phyloP scores from a whole-genome alignment of 2,329 filamentous ascomycete species.

The Cercospora sp. region DNA sequence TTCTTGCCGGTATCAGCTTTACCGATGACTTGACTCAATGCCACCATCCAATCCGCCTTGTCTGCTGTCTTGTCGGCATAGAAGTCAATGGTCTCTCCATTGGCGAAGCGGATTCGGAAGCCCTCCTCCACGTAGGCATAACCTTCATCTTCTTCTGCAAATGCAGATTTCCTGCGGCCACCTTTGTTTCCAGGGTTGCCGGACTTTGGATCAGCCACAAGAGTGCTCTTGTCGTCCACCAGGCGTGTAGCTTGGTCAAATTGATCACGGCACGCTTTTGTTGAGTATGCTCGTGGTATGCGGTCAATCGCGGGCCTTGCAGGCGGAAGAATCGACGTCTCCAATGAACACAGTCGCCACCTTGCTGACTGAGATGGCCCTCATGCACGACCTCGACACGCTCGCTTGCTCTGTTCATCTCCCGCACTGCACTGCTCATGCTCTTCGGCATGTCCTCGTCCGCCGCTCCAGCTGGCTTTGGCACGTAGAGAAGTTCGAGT shows the following conservation, averaged over 20 bases:
- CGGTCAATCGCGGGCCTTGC: slow-evolving; percentile 84
- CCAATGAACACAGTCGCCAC: slow-evolving; percentile 99
- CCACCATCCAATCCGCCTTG: slow-evolving; percentile 94
- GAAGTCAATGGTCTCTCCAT: slow-evolving; percentile 97
- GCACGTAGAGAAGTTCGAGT: slow-evolving; percentile 90
- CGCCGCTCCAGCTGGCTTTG: slow-evolving; percentile 78
- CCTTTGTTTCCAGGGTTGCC: slow-evolving; percentile 56
- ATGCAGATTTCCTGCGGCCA: slow-evolving; percentile 81
- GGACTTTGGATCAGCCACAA: slow-evolving; percentile 77
- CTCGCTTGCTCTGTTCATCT: slow-evolving; percentile 87
- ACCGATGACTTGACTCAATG: slow-evolving; percentile 70
- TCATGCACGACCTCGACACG: slow-evolving; percentile 74
- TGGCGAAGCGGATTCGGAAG: slow-evolving; percentile 97
- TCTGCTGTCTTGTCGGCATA: slow-evolving; percentile 86
- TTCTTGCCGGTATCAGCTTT: slow-evolving; percentile 55
- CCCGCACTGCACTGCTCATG: slow-evolving; percentile 93
- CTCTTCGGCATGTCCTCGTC: slow-evolving; percentile 99
- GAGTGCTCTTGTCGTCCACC: slow-evolving; percentile 83
- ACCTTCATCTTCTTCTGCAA: slow-evolving; percentile 96
- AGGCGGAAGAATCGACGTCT: slow-evolving; percentile 97
- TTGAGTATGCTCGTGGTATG: slow-evolving; percentile 91
- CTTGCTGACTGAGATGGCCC: slow-evolving; percentile 90
- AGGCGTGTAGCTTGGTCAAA: slow-evolving; percentile 87
- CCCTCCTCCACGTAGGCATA: slow-evolving; percentile 99
- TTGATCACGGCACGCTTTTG: slow-evolving; percentile 98